Conservation (phyloP, 306 rosid species). For the Citrullus colocynthis region DNA sequence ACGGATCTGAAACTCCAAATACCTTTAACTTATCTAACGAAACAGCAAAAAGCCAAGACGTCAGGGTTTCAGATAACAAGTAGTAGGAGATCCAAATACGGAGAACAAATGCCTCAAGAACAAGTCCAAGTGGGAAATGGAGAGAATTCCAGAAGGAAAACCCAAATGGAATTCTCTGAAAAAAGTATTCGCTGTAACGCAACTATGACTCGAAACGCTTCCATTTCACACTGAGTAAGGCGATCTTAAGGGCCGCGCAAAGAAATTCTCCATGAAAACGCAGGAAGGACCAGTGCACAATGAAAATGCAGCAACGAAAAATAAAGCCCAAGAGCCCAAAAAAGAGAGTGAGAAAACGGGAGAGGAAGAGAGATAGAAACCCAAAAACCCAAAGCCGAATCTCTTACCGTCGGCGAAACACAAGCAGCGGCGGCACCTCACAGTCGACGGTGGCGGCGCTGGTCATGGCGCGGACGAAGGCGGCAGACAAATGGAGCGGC, state of each 20-base stretch:
- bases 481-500: no score
- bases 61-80: constrained; percentile 3
- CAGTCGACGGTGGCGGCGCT: no score
- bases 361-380: no score
- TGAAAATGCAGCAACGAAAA: background rate
- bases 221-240: constrained; percentile 46
- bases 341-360: no score
- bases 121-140: constrained; percentile 20
- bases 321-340: background rate
- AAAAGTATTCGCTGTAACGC: constrained; percentile 30
- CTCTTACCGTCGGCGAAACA: no score
- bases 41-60: background rate
- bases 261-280: background rate
- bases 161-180: constrained; percentile 47
- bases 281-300: background rate
- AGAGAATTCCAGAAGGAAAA: constrained; percentile 41
- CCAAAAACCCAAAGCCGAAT: no score
- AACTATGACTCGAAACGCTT: constrained; percentile 86
- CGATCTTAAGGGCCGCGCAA: constrained; percentile 89
- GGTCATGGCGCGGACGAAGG: no score
- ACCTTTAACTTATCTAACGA: constrained; percentile 14
- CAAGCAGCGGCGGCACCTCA: no score
- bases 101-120: constrained; percentile 22
- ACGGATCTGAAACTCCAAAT: constrained; percentile 16
- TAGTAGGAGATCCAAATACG: constrained; percentile 12